These are phyloP conservation scores for Cladobotryum protrusum DNA, from an alignment of 2,329 filamentous ascomycete genomes.

Conservation along the genomic window DNA sequence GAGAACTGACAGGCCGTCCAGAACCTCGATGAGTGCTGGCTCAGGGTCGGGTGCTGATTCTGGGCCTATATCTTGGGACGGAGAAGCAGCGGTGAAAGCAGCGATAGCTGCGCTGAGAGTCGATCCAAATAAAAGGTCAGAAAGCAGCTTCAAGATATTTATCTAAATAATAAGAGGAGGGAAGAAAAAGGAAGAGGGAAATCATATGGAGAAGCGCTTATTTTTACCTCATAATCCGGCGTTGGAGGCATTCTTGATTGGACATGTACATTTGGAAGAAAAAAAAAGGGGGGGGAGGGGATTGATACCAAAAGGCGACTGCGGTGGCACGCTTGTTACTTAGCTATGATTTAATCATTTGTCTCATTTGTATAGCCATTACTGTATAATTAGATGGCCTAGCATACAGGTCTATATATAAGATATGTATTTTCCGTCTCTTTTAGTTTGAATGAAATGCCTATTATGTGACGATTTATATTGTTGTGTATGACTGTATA, in stretches of 20 bases:
- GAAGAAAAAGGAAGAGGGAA: background rate
- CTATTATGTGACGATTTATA: no score
- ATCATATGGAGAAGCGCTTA: background rate
- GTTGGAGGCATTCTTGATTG: background rate
- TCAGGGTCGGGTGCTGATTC: slow-evolving; percentile 9
- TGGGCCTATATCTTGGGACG: slow-evolving; percentile 12
- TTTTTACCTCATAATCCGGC: background rate
- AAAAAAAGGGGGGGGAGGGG: no score
- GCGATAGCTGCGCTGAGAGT: slow-evolving; percentile 12
- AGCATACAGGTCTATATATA: no score
- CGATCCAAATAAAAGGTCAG: slow-evolving; percentile 17
- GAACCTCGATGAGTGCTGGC: slow-evolving; percentile 4
- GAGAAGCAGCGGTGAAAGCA: slow-evolving; percentile 4
- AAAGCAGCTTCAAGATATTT: slow-evolving; percentile 22
- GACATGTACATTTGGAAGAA: no score
- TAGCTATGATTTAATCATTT: background rate
- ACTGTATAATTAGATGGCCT: no score
- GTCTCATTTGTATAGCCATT: background rate
- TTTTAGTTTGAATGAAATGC: no score
- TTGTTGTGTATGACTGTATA: no score
- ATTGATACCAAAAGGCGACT: background rate
- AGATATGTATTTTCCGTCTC: no score
- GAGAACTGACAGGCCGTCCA: slow-evolving; percentile 8
- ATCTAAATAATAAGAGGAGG: slow-evolving; percentile 10
- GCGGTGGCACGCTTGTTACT: background rate